Conservation (phyloP, 495 filamentous ascomycete species). For the Tetracladium marchalianum region DNA sequence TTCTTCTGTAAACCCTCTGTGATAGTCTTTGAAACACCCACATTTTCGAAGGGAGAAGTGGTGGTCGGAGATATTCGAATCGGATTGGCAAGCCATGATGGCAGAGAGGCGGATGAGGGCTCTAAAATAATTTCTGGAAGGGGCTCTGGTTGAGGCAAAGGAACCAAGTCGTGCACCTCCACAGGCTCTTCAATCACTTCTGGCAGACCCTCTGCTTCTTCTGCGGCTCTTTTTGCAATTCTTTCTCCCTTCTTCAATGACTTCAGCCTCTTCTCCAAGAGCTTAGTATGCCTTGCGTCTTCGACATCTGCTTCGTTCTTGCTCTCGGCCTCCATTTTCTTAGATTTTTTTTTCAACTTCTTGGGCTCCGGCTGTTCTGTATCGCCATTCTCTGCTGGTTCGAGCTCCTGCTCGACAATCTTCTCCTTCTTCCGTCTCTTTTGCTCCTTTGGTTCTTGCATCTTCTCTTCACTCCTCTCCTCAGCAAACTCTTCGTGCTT, state of each 20-base stretch:
- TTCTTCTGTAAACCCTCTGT: constrained; percentile 51
- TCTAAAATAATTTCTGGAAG: constrained; percentile 40
- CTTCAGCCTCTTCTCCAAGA: constrained; percentile 39
- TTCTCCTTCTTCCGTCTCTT: constrained; percentile 1
- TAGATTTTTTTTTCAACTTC: constrained; percentile 8
- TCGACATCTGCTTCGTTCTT: constrained; percentile 11
- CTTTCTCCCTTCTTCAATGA: constrained; percentile 27
- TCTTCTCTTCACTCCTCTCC: background rate
- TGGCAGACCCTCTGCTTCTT: constrained; percentile 14
- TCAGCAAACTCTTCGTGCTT: background rate
- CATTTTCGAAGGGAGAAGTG: constrained; percentile 47
- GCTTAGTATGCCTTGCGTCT: constrained; percentile 29
- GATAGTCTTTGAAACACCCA: constrained; percentile 46
- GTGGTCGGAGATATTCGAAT: constrained; percentile 49
- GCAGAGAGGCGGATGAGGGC: constrained; percentile 45
- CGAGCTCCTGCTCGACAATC: background rate
- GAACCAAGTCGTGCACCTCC: constrained; percentile 58
- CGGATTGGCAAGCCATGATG: constrained; percentile 68
- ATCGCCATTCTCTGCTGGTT: background rate
- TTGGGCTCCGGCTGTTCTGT: constrained; percentile 4
- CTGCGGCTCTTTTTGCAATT: constrained; percentile 16
- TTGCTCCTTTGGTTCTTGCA: background rate
- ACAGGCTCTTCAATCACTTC: constrained; percentile 26
- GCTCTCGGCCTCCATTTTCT: constrained; percentile 22
- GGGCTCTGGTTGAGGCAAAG: constrained; percentile 65